phyloP scores from a whole-genome alignment of 2,329 filamentous ascomycete species.

The Whalleya microplaca region DNA sequence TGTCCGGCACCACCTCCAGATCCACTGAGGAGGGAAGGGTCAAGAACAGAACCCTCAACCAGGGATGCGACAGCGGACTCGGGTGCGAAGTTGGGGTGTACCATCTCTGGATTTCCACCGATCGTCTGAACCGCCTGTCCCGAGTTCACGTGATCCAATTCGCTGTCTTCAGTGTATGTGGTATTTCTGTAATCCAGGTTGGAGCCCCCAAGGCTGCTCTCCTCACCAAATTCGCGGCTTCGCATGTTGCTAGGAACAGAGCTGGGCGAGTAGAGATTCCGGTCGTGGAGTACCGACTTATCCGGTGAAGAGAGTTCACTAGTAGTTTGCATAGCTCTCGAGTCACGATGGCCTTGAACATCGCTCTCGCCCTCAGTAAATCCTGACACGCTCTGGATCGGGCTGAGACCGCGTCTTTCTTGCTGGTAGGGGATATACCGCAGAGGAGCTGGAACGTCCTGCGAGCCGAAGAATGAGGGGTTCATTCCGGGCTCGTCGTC shows the following conservation, averaged over 20 bases:
- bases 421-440: slow-evolving; percentile 71
- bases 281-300: slow-evolving; percentile 55
- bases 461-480: slow-evolving; percentile 57
- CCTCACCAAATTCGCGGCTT: slow-evolving; percentile 59
- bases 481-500: slow-evolving; percentile 46
- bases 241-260: slow-evolving; percentile 59
- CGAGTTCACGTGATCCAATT: slow-evolving; percentile 62
- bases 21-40: slow-evolving; percentile 69
- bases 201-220: slow-evolving; percentile 56
- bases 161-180: slow-evolving; percentile 56
- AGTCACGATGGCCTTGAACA: slow-evolving; percentile 59
- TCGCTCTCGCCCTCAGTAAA: slow-evolving; percentile 73
- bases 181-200: slow-evolving; percentile 59
- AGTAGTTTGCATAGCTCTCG: slow-evolving; percentile 52
- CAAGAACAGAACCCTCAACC: slow-evolving; percentile 71
- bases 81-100: slow-evolving; percentile 72
- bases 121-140: slow-evolving; percentile 73
- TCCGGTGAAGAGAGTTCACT: slow-evolving; percentile 64
- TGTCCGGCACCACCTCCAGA: slow-evolving; percentile 57
- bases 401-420: slow-evolving; percentile 76
- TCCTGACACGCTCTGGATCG: slow-evolving; percentile 90
- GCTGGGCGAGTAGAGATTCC: slow-evolving; percentile 49
- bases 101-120: slow-evolving; percentile 74
- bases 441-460: slow-evolving; percentile 66
- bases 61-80: slow-evolving; percentile 92